phyloP scores from a whole-genome alignment of 108 stramenopile species.

The Thalassiosira profunda region DNA sequence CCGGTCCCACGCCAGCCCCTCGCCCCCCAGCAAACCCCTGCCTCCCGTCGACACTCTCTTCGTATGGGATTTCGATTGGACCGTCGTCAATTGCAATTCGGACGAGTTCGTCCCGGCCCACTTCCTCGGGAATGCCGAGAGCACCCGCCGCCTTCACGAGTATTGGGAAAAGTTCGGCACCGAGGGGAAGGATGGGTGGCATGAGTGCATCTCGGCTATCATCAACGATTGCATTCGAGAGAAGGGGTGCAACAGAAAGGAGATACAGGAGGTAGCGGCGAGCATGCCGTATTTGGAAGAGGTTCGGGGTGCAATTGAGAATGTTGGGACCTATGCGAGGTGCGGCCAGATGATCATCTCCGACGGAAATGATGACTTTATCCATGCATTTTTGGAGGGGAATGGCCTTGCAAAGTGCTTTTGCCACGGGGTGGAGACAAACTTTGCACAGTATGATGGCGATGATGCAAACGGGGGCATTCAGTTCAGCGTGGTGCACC shows the following conservation, averaged over 20 bases:
- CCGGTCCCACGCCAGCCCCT: too few species aligned
- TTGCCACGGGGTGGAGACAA: conserved; percentile 38
- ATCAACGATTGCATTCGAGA: conserved; percentile 24
- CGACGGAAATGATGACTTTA: conserved; percentile 48
- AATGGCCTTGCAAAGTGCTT: conserved; percentile 35
- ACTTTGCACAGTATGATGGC: conserved; percentile 23
- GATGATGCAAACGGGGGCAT: neutral
- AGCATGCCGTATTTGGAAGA: conserved; percentile 39
- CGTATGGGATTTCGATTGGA: conserved; percentile 57
- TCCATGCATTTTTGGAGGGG: conserved; percentile 26
- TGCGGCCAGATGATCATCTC: conserved; percentile 47
- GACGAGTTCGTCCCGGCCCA: conserved; percentile 47
- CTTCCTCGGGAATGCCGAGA: conserved; percentile 35
- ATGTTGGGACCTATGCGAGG: neutral
- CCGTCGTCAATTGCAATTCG: conserved; percentile 50
- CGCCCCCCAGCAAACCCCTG: too few species aligned
- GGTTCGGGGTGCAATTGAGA: conserved; percentile 24
- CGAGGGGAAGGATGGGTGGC: conserved; percentile 37
- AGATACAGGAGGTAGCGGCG: conserved; percentile 26
- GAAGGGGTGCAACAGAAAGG: conserved; percentile 8
- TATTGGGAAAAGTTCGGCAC: too few species aligned
- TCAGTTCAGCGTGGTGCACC: conserved; percentile 24
- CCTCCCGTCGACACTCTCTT: conserved; percentile 38
- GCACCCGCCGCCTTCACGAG: too few species aligned
- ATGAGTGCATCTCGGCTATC: conserved; percentile 31